A percentile compares a stretch with the other conserved stretches of the same genome.
Evolutionary conservation across 108 stramenopile species (phyloP).

Genomic region (Aurantiochytrium sp.): DNA sequence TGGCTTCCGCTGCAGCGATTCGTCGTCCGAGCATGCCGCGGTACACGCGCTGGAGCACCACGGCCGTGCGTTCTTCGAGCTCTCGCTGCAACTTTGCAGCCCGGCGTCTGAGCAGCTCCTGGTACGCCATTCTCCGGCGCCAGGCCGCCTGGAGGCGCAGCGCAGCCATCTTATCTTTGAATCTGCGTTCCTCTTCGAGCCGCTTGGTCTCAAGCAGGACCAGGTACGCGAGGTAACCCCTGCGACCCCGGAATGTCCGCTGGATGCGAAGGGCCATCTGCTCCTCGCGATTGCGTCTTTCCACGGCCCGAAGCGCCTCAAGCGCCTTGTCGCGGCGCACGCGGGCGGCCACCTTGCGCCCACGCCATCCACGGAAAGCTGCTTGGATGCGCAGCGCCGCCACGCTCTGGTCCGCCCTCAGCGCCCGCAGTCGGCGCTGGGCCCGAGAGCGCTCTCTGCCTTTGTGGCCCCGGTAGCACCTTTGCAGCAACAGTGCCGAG

Average conservation of each 20-base stretch:
- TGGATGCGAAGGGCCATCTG: conserved; percentile 5
- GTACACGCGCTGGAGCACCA: not conserved
- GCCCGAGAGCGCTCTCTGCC: not conserved
- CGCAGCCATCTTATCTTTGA: not conserved
- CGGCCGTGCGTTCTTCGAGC: not conserved
- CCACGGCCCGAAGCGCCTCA: not conserved
- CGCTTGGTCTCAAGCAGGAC: not conserved
- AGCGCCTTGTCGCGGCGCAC: not conserved
- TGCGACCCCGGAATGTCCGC: not conserved
- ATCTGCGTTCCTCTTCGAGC: not conserved
- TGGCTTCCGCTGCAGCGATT: not conserved
- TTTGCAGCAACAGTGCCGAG: not conserved
- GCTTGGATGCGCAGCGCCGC: not conserved
- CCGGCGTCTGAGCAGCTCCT: not conserved
- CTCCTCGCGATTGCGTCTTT: not conserved
- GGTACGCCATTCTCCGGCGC: not conserved
- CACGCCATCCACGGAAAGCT: not conserved
- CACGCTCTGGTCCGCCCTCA: not conserved
- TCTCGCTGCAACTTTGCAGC: not conserved
- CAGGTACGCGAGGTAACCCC: not conserved
- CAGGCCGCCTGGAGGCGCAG: not conserved
- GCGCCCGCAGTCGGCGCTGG: not conserved
- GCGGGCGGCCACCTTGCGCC: not conserved
- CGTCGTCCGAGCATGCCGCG: not conserved
- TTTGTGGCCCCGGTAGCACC: not conserved